Evolutionary conservation across 805 yeast species (phyloP).

Genomic region (Suhomyces sp.): DNA sequence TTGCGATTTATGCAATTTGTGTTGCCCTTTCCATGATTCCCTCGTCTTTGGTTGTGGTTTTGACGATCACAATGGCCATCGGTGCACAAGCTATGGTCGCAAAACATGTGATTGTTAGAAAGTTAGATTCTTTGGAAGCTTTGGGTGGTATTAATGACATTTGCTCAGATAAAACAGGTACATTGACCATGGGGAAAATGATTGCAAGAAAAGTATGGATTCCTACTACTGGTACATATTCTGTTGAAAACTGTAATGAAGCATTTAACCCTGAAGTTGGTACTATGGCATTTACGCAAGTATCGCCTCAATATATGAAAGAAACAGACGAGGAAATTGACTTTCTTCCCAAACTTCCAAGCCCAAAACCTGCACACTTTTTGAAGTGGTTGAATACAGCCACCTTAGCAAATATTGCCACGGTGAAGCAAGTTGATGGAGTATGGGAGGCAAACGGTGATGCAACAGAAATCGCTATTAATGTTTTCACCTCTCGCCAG

Average conservation of each 20-base stretch:
- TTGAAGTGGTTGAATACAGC: conserved; percentile 33
- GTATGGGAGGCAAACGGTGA: conserved; percentile 42
- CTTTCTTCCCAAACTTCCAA: conserved; percentile 31
- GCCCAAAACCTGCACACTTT: conserved; percentile 20
- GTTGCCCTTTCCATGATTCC: conserved; percentile 43
- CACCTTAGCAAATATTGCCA: conserved; percentile 41
- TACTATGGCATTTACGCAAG: conserved; percentile 32
- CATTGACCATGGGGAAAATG: conserved; percentile 40
- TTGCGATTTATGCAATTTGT: conserved; percentile 41
- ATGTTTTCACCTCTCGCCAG: conserved; percentile 30
- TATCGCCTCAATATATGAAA: conserved; percentile 29
- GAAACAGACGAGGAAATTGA: conserved; percentile 37
- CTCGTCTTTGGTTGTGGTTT: conserved; percentile 37
- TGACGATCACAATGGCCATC: conserved; percentile 42
- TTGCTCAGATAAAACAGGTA: conserved; percentile 80
- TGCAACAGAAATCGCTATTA: conserved; percentile 37
- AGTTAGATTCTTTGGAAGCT: conserved; percentile 38
- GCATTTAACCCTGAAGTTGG: conserved; percentile 42
- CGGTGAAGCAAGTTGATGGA: conserved; percentile 31
- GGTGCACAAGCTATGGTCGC: conserved; percentile 40
- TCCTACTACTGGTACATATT: conserved; percentile 33
- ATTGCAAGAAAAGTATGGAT: conserved; percentile 38
- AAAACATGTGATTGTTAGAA: conserved; percentile 37
- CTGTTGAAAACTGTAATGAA: conserved; percentile 32
- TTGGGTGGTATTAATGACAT: conserved; percentile 56